Evolutionary conservation across 2,329 filamentous ascomycete species (phyloP).

Genomic region (Aphanoascus verrucosus): DNA sequence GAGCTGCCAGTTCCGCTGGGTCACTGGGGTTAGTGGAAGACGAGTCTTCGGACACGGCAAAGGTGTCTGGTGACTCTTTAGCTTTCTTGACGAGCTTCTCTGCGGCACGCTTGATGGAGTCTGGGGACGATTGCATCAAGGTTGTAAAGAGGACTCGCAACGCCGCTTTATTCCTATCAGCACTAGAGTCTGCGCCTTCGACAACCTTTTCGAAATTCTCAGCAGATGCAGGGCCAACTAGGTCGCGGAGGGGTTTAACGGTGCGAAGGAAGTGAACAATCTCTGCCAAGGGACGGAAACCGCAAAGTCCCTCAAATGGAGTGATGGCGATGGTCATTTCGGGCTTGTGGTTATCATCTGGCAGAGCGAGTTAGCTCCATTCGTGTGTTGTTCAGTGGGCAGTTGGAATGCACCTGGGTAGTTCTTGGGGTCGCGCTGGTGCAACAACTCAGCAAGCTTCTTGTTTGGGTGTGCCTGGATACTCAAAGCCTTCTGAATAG

Average conservation of each 20-base stretch:
- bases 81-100: conserved; percentile 62
- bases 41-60: conserved; percentile 47
- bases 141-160: conserved; percentile 64
- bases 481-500: conserved; percentile 87
- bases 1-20: conserved; percentile 56
- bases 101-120: conserved; percentile 54
- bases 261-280: conserved; percentile 72
- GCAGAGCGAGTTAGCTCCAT: neutral
- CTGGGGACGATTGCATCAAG: conserved; percentile 66
- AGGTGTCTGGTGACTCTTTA: conserved; percentile 55
- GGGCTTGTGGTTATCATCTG: conserved; percentile 96
- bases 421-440: conserved; percentile 77
- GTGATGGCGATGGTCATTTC: conserved; percentile 99
- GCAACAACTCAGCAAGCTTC: conserved; percentile 79
- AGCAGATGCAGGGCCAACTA: conserved; percentile 47
- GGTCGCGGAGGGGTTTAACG: conserved; percentile 51
- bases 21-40: conserved; percentile 28
- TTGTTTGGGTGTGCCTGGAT: conserved; percentile 97
- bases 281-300: conserved; percentile 79
- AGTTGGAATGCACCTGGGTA: conserved; percentile 53
- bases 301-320: conserved; percentile 89
- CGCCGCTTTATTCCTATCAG: conserved; percentile 61
- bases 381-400: neutral
- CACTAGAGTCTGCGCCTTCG: conserved; percentile 36
- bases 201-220: conserved; percentile 49